Evolutionary conservation across 2,329 filamentous ascomycete genomes (phyloP).

Genomic region (Aureobasidium sp.): DNA sequence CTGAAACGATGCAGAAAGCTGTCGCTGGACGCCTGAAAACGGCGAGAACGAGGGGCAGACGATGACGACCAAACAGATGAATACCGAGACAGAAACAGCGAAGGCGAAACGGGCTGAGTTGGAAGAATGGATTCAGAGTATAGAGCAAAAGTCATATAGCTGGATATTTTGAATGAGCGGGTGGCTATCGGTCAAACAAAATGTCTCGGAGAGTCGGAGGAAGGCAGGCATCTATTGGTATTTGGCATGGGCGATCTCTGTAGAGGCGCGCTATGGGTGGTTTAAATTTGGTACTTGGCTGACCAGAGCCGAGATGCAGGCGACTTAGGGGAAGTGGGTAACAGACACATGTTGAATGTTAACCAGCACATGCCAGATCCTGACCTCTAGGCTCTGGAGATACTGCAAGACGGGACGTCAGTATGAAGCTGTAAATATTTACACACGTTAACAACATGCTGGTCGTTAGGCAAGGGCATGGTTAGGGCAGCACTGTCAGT

Average conservation of each 20-base stretch:
- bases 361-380: not conserved
- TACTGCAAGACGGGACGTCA: not conserved
- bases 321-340: not conserved
- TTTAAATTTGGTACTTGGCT: constrained; percentile 8
- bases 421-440: not conserved
- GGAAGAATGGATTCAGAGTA: not conserved
- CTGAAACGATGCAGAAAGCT: constrained; percentile 12
- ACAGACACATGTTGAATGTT: not conserved
- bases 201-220: not conserved
- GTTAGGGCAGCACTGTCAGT: no score
- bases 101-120: not conserved
- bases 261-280: constrained; percentile 5
- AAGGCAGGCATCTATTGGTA: not conserved
- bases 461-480: not conserved
- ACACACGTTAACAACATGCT: not conserved
- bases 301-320: constrained; percentile 3
- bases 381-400: not conserved
- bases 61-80: not conserved
- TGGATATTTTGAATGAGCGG: not conserved
- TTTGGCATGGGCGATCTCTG: not conserved
- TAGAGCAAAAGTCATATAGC: not conserved
- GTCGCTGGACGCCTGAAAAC: constrained; percentile 10
- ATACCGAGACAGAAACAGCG: constrained; percentile 3
- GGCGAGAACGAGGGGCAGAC: not conserved
- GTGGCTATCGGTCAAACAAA: not conserved